Percentiles rank a stretch among this genome's conserved stretches.
Evolutionary conservation across 129 eudicot genomes (phyloP).

Genomic region (Dittrichia graveolens): DNA sequence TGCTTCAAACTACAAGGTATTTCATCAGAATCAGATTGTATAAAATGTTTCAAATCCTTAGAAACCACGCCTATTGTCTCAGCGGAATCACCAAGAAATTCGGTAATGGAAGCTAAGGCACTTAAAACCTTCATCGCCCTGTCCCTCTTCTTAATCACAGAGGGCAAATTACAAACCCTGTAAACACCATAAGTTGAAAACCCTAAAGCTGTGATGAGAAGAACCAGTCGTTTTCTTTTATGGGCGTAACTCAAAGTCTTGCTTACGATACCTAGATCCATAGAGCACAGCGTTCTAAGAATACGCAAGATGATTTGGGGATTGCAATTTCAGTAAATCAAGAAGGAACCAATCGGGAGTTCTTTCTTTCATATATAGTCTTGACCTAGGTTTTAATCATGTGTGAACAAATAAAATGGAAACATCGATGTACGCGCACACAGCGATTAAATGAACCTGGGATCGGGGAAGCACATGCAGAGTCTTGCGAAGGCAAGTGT

Average conservation of each 20-base stretch:
- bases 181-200: constrained; percentile 61
- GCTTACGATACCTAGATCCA: constrained; percentile 53
- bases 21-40: constrained; percentile 81
- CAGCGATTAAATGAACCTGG: background rate
- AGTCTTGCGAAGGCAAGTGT: background rate
- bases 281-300: background rate
- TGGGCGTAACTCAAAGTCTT: constrained; percentile 43
- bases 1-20: constrained; percentile 75
- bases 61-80: constrained; percentile 69
- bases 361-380: background rate
- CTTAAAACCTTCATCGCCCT: constrained; percentile 46
- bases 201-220: constrained; percentile 55
- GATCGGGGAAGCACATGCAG: background rate
- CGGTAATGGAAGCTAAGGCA: constrained; percentile 58
- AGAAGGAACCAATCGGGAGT: background rate
- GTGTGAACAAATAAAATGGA: background rate
- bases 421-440: constrained; percentile 2
- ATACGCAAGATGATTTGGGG: background rate
- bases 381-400: constrained; percentile 26
- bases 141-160: constrained; percentile 52
- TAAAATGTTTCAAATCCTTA: constrained; percentile 65
- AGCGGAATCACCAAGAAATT: constrained; percentile 70
- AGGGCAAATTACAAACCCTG: constrained; percentile 53
- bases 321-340: background rate
- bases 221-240: constrained; percentile 51